These are phyloP conservation scores for Trichophyton benhamiae DNA, from an alignment of 2,329 filamentous ascomycete species.

Conservation along the genomic window DNA sequence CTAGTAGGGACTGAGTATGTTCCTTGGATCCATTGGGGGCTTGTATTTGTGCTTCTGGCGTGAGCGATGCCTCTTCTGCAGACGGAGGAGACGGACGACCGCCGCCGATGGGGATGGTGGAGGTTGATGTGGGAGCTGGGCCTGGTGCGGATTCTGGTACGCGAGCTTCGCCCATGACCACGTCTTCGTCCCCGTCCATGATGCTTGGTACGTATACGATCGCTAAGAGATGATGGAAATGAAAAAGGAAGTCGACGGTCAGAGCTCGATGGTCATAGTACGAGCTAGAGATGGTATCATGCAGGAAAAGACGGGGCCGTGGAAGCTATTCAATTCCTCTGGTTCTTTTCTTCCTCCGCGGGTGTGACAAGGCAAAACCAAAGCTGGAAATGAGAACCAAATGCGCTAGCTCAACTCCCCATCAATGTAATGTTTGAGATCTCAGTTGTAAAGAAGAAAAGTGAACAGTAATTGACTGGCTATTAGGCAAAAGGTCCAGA, in stretches of 20 bases:
- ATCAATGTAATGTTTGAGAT: not conserved
- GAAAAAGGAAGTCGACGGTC: not conserved
- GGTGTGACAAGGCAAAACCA: not conserved
- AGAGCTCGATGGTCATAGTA: not conserved
- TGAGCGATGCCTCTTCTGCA: not conserved
- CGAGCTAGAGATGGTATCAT: not conserved
- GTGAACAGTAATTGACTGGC: not conserved
- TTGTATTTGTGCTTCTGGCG: not conserved
- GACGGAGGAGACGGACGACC: slow-evolving; percentile 12
- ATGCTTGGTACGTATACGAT: not conserved
- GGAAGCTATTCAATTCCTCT: not conserved
- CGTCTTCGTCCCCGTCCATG: slow-evolving; percentile 27
- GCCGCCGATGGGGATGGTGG: slow-evolving; percentile 13
- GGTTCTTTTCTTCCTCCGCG: too few species aligned
- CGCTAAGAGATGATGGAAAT: not conserved
- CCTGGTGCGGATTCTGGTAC: not conserved
- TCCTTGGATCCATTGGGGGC: not conserved
- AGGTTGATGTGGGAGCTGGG: not conserved
- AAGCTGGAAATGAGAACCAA: not conserved
- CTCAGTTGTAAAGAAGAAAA: not conserved
- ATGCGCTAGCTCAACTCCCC: not conserved
- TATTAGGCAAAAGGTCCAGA: not conserved
- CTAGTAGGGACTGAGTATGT: slow-evolving; percentile 9
- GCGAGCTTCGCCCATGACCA: slow-evolving; percentile 27
- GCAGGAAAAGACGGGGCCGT: not conserved